phyloP scores from a whole-genome alignment of 257 asterid species.

The Lycium barbarum region DNA sequence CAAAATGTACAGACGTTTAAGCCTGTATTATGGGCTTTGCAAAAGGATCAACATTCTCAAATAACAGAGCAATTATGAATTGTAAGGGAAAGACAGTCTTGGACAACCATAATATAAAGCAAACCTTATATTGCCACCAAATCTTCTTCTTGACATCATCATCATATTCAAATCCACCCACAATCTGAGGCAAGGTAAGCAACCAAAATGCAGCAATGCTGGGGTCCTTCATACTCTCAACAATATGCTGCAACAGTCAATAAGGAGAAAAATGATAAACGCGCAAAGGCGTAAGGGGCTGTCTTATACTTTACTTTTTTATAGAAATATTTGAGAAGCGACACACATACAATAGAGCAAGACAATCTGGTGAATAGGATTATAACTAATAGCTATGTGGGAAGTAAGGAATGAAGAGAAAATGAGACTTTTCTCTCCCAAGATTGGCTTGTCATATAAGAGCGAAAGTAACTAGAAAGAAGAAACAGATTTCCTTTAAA shows the following conservation, averaged over 20 bases:
- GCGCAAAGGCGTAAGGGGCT: background rate
- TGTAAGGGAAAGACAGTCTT: background rate
- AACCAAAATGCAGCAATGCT: slow-evolving; percentile 98
- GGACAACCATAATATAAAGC: slow-evolving; percentile 19
- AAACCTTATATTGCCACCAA: slow-evolving; percentile 97
- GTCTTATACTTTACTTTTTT: background rate
- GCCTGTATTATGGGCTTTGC: background rate
- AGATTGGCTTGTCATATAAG: background rate
- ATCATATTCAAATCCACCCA: slow-evolving; percentile 87
- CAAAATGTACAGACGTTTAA: background rate
- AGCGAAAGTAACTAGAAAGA: slow-evolving; percentile 18
- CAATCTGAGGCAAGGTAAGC: slow-evolving; percentile 88
- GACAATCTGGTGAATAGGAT: slow-evolving; percentile 26
- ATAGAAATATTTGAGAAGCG: background rate
- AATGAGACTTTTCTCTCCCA: background rate
- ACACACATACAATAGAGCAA: background rate
- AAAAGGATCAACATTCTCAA: background rate
- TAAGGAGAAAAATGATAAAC: slow-evolving; percentile 30
- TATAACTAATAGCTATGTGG: background rate
- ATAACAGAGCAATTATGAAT: slow-evolving; percentile 4
- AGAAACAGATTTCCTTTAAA: slow-evolving; percentile 11
- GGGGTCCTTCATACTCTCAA: slow-evolving; percentile 95
- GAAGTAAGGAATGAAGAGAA: background rate
- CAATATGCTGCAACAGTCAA: slow-evolving; percentile 74
- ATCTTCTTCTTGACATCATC: slow-evolving; percentile 93